These are phyloP conservation scores for Saraca asoca DNA, from an alignment of 331 rosid species.

Conservation along the genomic window DNA sequence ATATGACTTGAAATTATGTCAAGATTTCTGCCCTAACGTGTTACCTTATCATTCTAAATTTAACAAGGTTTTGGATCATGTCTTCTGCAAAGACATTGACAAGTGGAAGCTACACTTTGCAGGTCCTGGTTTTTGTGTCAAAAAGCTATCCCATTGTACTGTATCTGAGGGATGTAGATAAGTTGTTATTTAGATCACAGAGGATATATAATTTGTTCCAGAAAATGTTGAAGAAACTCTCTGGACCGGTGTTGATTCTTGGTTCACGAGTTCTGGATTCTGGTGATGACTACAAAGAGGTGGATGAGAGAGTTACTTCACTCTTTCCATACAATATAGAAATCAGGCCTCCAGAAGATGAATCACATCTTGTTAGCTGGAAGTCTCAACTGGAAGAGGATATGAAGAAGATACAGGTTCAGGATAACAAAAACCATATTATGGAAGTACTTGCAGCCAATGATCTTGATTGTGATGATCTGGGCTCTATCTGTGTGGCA, in stretches of 20 bases:
- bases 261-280: constrained; percentile 71
- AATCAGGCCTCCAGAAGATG: constrained; percentile 80
- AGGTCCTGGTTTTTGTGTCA: constrained; percentile 74
- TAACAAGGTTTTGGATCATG: background rate
- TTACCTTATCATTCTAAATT: background rate
- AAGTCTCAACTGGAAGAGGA: constrained; percentile 85
- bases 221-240: constrained; percentile 76
- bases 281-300: constrained; percentile 56
- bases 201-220: constrained; percentile 73
- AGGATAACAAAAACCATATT: constrained; percentile 91
- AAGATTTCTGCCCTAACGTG: background rate
- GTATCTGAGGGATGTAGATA: constrained; percentile 81
- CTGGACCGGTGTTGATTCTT: constrained; percentile 81
- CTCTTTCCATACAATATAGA: constrained; percentile 87
- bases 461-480: constrained; percentile 91
- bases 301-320: constrained; percentile 62
- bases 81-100: constrained; percentile 19
- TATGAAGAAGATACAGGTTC: constrained; percentile 83
- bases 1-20: background rate
- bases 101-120: constrained; percentile 33
- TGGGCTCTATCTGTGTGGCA: constrained; percentile 69
- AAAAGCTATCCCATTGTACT: constrained; percentile 77
- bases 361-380: constrained; percentile 87
- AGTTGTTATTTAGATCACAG: constrained; percentile 59
- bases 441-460: constrained; percentile 85